phyloP scores from a whole-genome alignment of 2,329 filamentous ascomycete species.

The Dothistroma pini region DNA sequence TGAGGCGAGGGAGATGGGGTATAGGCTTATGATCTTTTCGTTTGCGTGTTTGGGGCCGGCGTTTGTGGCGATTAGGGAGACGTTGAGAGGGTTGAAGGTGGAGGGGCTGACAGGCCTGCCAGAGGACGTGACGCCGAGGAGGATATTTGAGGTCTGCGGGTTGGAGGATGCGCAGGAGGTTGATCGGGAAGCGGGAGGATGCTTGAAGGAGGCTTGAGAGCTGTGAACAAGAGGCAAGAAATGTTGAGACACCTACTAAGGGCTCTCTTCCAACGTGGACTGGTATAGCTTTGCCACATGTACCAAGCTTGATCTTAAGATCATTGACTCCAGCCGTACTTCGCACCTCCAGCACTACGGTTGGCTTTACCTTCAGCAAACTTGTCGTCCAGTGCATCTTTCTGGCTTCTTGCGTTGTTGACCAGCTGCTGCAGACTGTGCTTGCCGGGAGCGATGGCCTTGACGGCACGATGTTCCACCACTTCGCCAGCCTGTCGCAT shows the following conservation, averaged over 20 bases:
- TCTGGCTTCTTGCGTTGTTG: conserved; percentile 74
- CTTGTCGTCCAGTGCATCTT: conserved; percentile 85
- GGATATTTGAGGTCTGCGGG: conserved; percentile 18
- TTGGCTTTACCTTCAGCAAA: conserved; percentile 79
- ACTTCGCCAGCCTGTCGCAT: conserved; percentile 67
- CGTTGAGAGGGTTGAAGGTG: conserved; percentile 15
- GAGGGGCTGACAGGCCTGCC: conserved; percentile 13
- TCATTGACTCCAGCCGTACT: conserved; percentile 24
- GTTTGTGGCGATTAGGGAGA: conserved; percentile 12
- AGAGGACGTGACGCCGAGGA: conserved; percentile 15
- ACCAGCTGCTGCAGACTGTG: conserved; percentile 86
- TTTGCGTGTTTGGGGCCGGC: conserved; percentile 17
- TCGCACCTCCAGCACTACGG: conserved; percentile 57
- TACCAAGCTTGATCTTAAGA: neutral
- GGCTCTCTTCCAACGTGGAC: neutral
- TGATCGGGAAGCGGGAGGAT: conserved; percentile 12
- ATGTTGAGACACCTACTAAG: neutral
- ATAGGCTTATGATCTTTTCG: conserved; percentile 52
- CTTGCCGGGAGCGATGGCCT: conserved; percentile 79
- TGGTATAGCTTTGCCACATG: neutral
- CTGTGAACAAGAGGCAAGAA: neutral
- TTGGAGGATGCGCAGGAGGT: conserved; percentile 13
- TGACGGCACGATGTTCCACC: conserved; percentile 72
- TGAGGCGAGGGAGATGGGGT: conserved; percentile 54
- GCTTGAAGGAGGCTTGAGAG: conserved; percentile 8